Conservation (phyloP, 371 early-diverging fungal genomes). For the Massospora cicadina region DNA sequence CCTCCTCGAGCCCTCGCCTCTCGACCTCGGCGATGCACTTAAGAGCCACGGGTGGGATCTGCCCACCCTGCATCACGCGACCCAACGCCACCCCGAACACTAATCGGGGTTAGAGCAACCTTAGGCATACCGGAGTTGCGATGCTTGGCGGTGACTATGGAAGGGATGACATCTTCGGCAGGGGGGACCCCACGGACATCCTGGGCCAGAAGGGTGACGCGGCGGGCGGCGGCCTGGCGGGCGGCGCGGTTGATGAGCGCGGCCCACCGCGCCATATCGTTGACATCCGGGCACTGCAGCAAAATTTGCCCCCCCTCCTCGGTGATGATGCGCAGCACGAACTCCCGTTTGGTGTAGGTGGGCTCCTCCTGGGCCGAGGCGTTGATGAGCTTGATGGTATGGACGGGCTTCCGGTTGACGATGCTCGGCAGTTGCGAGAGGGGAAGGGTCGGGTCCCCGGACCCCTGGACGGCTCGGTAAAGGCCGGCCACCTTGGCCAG, state of each 20-base stretch:
- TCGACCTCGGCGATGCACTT: conserved; percentile 63
- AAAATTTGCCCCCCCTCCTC: conserved; percentile 69
- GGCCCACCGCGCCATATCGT: conserved; percentile 67
- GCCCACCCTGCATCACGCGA: conserved; percentile 34
- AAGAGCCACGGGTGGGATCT: conserved; percentile 35
- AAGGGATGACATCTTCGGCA: neutral
- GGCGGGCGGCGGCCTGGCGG: conserved; percentile 47
- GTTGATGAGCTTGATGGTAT: conserved; percentile 64
- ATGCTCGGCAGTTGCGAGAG: conserved; percentile 6
- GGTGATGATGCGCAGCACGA: conserved; percentile 61
- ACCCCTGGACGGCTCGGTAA: conserved; percentile 23
- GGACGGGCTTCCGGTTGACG: conserved; percentile 32
- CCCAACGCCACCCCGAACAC: conserved; percentile 45
- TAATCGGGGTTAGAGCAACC: conserved; percentile 9
- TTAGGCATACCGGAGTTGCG: conserved; percentile 17
- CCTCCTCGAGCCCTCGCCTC: conserved; percentile 52
- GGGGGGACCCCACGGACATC: neutral
- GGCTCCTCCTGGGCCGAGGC: conserved; percentile 42
- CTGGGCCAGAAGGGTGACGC: conserved; percentile 15
- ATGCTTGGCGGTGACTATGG: neutral
- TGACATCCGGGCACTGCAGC: conserved; percentile 44
- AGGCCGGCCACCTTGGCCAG: conserved; percentile 28
- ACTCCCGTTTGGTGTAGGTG: conserved; percentile 48
- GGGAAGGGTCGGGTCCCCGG: neutral
- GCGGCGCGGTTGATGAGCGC: conserved; percentile 48